Conservation (phyloP, 176 grass and related monocot species). For the Raddia distichophylla region DNA sequence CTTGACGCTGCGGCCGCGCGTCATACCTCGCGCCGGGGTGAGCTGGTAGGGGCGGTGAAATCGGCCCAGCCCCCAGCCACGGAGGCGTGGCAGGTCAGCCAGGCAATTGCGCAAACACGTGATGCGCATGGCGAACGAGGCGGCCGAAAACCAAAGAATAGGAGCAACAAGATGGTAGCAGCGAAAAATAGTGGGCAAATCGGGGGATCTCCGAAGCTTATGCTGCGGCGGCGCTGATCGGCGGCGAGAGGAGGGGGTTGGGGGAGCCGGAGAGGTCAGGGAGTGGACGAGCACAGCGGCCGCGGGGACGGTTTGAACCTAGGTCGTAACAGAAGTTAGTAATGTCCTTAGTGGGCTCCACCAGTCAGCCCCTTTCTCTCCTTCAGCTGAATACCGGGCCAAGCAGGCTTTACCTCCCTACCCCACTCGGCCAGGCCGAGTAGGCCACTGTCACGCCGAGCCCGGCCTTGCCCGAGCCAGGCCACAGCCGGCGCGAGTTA, state of each 20-base stretch:
- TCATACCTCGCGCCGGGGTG: conserved; percentile 49
- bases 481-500: too few relatives aligned
- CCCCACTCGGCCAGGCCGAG: too few relatives aligned
- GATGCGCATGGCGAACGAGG: conserved; percentile 38
- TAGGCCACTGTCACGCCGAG: too few relatives aligned
- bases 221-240: neutral
- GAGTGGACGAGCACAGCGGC: neutral
- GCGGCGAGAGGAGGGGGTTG: neutral
- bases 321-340: neutral
- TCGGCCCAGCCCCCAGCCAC: neutral
- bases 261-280: neutral
- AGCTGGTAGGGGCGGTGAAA: conserved; percentile 23
- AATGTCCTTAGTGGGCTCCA: too few relatives aligned
- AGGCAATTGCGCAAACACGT: conserved; percentile 49
- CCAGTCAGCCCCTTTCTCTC: too few relatives aligned
- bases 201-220: neutral
- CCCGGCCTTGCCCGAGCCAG: too few relatives aligned
- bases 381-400: too few relatives aligned
- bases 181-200: too few relatives aligned
- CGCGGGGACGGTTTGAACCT: neutral
- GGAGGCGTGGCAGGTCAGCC: conserved; percentile 24
- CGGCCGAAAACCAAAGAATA: fast-evolving
- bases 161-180: neutral
- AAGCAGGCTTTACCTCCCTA: too few relatives aligned
- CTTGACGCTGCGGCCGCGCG: conserved; percentile 61